Conservation (phyloP, 2,329 filamentous ascomycete genomes). For the Aureobasidium lini region DNA sequence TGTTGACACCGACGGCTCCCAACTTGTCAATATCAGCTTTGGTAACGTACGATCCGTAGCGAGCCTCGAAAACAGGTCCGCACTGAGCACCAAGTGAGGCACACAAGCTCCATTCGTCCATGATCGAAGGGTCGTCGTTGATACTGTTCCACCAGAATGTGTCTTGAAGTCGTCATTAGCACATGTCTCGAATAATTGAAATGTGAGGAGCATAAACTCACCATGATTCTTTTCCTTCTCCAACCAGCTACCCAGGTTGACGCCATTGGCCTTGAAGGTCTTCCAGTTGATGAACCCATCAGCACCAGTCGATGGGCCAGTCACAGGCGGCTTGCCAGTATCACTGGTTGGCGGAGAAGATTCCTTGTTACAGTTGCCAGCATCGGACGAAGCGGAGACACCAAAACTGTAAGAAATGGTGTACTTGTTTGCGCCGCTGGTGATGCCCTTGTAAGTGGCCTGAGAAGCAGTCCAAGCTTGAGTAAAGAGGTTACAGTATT, state of each 20-base stretch:
- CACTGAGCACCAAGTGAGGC: conserved; percentile 25
- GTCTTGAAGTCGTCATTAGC: background rate
- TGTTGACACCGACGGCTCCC: conserved; percentile 26
- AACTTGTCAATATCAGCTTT: conserved; percentile 28
- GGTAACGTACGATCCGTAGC: conserved; percentile 28
- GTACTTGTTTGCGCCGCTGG: conserved; percentile 16
- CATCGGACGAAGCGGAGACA: conserved; percentile 15
- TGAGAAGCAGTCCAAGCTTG: conserved; percentile 18
- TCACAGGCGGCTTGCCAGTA: background rate
- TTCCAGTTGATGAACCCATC: conserved; percentile 19
- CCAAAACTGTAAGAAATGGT: conserved; percentile 16
- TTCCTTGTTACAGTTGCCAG: conserved; percentile 14
- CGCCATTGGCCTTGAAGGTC: conserved; percentile 20
- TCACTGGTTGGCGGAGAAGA: conserved; percentile 2
- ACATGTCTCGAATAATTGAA: no score
- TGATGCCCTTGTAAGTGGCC: conserved; percentile 18
- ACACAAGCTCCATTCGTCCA: conserved; percentile 32
- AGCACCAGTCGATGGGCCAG: background rate
- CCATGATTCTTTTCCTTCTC: conserved; percentile 23
- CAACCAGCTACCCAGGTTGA: conserved; percentile 29
- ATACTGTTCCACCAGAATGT: conserved; percentile 23
- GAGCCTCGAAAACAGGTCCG: conserved; percentile 24
- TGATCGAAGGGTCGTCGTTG: conserved; percentile 16
- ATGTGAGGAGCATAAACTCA: no score
- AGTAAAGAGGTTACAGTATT: conserved; percentile 24